Evolutionary conservation across 257 asterid species (phyloP), one percentile per base, ranked within the genome.

Genomic region (Rehmannia glutinosa): DNA sequence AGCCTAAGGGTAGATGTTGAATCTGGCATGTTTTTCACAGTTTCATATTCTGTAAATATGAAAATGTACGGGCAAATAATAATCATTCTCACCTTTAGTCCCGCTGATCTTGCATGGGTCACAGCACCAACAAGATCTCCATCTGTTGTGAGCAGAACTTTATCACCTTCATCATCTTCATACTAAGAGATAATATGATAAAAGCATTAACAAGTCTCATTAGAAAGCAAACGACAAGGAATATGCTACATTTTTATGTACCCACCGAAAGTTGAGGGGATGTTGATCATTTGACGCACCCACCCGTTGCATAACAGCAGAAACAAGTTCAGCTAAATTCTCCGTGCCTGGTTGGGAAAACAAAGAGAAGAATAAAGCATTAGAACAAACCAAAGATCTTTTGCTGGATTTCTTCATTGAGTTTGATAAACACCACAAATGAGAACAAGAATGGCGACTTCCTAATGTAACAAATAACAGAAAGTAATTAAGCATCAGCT

Each of bases 91-190:
- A 90, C 97, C 96, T 93, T 90, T 60, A 72, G 82, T 39, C 92
- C 92, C 8, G 67, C 69, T 56, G 91, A 74, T 81, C 89, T 80
- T 28, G 96, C 92, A 51, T 82, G 80, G 78, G 53, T 74, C 72
- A 86, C 87, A 49, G 98, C 98, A 90, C 84, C 78, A 74, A 77
- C 73, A 72, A 93, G 97, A 77, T 93, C 98, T 68, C 80, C 77
- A 63, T 93, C 96, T 16, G 86, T 71, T 55, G 87, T 83, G 62
- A 93, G 96, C 78, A 93, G 76, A 54, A 93, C 97, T 77, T 82
- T 93, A 71, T 93, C 97, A 27, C 97, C 96, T 81, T 93, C 97
- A 35, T 93, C 98, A 64, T 93, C 97, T 80, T 90, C 98, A 73
- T 93, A 93, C 97, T 93, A 51, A 47, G 64, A 69, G 56, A 59